These are phyloP conservation scores for Apiotrichum montevideense DNA, from an alignment of 1,284 basidiomycete species.

Conservation along the genomic window DNA sequence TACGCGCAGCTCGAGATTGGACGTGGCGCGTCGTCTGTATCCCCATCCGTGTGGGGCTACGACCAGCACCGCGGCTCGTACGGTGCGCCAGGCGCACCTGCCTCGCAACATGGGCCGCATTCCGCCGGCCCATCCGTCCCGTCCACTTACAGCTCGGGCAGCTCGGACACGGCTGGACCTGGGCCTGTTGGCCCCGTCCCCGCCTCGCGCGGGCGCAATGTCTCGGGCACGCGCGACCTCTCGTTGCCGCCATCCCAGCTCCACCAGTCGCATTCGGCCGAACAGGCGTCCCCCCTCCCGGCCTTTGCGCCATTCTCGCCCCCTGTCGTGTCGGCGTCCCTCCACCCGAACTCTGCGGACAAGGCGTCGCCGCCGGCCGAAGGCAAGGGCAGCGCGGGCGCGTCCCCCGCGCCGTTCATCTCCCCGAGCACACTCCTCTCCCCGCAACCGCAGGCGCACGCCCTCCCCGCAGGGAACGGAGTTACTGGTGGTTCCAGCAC, in stretches of 20 bases:
- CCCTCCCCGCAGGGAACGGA: neutral
- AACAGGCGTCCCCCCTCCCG: slow-evolving; percentile 26
- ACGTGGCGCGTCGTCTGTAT: slow-evolving; percentile 10
- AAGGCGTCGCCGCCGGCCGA: neutral
- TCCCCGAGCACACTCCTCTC: slow-evolving; percentile 38
- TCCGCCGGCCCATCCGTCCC: neutral
- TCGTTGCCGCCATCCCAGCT: slow-evolving; percentile 8
- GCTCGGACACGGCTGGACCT: neutral
- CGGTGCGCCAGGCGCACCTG: slow-evolving; percentile 10
- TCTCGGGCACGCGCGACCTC: slow-evolving; percentile 9
- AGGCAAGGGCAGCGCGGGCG: neutral
- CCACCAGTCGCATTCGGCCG: slow-evolving; percentile 7
- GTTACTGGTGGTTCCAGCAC: neutral
- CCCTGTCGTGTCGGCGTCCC: slow-evolving; percentile 15
- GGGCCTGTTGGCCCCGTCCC: too few species aligned
- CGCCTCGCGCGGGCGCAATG: slow-evolving; percentile 3
- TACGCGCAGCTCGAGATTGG: slow-evolving; percentile 43
- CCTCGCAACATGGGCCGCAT: neutral
- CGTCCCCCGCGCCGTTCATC: slow-evolving; percentile 23
- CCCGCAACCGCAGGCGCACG: slow-evolving; percentile 15
- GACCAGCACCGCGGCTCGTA: slow-evolving; percentile 9
- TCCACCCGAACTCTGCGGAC: slow-evolving; percentile 15
- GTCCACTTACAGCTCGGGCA: slow-evolving; percentile 1
- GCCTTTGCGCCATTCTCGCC: slow-evolving; percentile 41
- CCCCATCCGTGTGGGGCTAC: slow-evolving; percentile 9